Conservation (phyloP, 345 rosid species). For the Corchorus olitorius region DNA sequence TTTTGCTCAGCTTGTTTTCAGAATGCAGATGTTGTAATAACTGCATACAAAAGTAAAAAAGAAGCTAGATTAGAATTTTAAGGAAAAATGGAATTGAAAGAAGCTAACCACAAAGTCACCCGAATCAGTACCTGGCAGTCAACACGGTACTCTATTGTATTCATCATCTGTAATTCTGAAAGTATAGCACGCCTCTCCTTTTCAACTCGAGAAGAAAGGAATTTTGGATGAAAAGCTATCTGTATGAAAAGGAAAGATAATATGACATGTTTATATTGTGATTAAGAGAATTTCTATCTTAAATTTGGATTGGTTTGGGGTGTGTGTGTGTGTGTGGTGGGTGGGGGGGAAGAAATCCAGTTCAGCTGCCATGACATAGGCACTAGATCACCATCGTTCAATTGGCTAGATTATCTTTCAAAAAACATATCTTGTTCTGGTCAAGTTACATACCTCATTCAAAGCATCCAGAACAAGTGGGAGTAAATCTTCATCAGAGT, state of each 20-base stretch:
- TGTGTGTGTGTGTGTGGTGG: not conserved
- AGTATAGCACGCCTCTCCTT: slow-evolving; percentile 99
- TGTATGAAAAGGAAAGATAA: slow-evolving; percentile 32
- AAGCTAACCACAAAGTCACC: slow-evolving; percentile 27
- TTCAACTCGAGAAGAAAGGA: slow-evolving; percentile 94
- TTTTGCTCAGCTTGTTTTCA: slow-evolving; percentile 95
- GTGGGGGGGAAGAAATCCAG: not conserved
- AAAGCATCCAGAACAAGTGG: slow-evolving; percentile 89
- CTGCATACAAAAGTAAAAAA: slow-evolving; percentile 45
- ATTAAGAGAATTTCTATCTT: not conserved
- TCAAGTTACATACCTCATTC: slow-evolving; percentile 68
- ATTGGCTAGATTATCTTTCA: not conserved
- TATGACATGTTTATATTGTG: not conserved
- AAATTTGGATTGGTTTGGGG: not conserved
- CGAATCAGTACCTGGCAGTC: slow-evolving; percentile 85
- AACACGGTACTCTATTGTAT: slow-evolving; percentile 98
- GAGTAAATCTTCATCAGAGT: slow-evolving; percentile 76
- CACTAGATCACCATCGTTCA: not conserved
- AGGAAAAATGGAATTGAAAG: slow-evolving; percentile 18
- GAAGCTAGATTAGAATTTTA: slow-evolving; percentile 11
- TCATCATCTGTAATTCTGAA: slow-evolving; percentile 99
- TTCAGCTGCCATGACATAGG: not conserved
- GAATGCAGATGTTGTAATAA: slow-evolving; percentile 95
- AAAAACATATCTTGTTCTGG: not conserved
- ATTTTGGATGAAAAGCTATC: slow-evolving; percentile 96